Percentiles rank a stretch among this genome's conserved stretches.
These are phyloP conservation scores for Odontarrhena argentea DNA, from an alignment of 345 rosid genomes.

Conservation along the genomic window DNA sequence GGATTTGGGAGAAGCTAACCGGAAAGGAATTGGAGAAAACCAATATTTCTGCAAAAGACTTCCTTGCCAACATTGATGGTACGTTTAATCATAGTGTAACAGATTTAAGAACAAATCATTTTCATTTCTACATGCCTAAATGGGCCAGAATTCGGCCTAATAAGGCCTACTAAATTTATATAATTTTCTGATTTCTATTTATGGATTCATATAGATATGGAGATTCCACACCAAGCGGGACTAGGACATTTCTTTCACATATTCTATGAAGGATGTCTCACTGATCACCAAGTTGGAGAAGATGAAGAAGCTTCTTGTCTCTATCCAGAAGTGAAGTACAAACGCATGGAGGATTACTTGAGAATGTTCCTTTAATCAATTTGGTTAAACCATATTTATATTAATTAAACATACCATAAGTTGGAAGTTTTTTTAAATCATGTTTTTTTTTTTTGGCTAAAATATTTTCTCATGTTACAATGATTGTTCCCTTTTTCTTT, in stretches of 20 bases:
- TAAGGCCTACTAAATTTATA: not conserved
- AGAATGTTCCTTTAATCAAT: constrained; percentile 42
- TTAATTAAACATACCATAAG: constrained; percentile 14
- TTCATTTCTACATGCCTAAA: not conserved
- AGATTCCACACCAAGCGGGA: constrained; percentile 60
- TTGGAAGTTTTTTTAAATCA: constrained; percentile 19
- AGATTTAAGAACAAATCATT: not conserved
- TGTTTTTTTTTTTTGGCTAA: not conserved
- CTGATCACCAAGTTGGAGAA: constrained; percentile 67
- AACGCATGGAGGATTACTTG: constrained; percentile 68
- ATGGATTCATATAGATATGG: constrained; percentile 47
- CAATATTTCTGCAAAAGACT: constrained; percentile 49
- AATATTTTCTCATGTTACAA: too few relatives aligned
- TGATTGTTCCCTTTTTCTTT: too few relatives aligned
- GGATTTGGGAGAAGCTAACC: constrained; percentile 69
- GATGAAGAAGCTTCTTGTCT: constrained; percentile 73
- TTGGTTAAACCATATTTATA: constrained; percentile 1
- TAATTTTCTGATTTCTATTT: not conserved
- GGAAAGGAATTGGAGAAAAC: constrained; percentile 53
- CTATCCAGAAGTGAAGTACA: constrained; percentile 74
- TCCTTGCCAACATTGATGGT: constrained; percentile 70
- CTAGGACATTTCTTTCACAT: constrained; percentile 84
- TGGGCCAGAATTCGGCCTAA: not conserved
- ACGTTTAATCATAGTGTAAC: not conserved
- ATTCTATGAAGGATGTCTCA: constrained; percentile 77